Evolutionary conservation across 352 stramenopile species (phyloP), one percentile per base, ranked within the genome.

Genomic region (Phytophthora pistaciae): DNA sequence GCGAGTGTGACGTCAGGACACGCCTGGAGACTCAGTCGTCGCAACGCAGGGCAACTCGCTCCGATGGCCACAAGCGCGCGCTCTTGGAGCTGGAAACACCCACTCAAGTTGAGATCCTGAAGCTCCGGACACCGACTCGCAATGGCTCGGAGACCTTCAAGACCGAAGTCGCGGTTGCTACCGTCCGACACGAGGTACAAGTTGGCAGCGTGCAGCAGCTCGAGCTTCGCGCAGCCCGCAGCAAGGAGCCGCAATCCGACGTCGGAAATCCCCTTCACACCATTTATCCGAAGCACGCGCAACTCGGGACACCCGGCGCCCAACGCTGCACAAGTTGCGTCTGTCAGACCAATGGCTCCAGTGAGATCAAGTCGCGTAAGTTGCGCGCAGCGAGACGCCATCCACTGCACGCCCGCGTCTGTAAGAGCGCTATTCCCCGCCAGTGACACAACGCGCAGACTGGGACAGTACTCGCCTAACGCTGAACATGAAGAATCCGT

Each of bases 161-260:
- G 77, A 1, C 90, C 93, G 79, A 98, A 98, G 48, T 97, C 85
- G 25, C 93, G 91, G 38, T 97, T 87, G 60, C 88, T 91, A n/a
- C 96, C 96, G 64, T 99, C 95, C 16, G 92, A 98, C 0, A 99
- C 83, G 60, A 98, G 85, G 57, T 95, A 96, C 49, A 99, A 62
- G 25, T 94, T 93, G 27, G 75, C 84, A 56, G 88, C 76, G 63
- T 93, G 83, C 7, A 98, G 80, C 20, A 80, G 66, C 33, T 84
- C 80, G 1, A 99, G 79, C 27, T 88, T 79, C 1, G 81, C 76
- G 55, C 96, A 99, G 5, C 92, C 88, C 29, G 90, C 88, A 9
- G 89, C 80, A 9, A 99, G 72, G 53, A 93, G 83, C 5, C 93
- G 85, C 13, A 98, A 82, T 0, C 95, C 95, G 4, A 93, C 91